phyloP scores from a whole-genome alignment of 2,329 filamentous ascomycete species.

The Venturia oleaginea region DNA sequence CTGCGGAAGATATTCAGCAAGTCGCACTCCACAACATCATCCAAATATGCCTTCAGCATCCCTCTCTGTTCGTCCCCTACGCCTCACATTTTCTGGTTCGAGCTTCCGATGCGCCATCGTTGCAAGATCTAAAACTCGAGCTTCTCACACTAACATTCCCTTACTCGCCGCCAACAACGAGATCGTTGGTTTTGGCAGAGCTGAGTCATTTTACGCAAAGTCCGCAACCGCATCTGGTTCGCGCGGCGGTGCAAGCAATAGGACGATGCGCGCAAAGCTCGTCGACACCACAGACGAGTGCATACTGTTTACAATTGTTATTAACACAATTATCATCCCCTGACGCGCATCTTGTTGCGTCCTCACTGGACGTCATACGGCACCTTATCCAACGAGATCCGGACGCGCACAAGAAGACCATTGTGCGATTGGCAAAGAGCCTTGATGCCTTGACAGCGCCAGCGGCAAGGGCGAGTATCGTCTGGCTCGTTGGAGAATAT shows the following conservation, averaged over 20 bases:
- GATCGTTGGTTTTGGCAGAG: conserved; percentile 83
- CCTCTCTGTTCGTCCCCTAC: conserved; percentile 77
- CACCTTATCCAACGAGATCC: conserved; percentile 93
- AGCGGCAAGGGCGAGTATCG: conserved; percentile 83
- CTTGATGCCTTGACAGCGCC: conserved; percentile 82
- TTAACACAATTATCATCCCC: conserved; percentile 80
- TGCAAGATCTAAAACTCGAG: conserved; percentile 90
- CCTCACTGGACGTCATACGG: conserved; percentile 87
- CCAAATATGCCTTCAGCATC: conserved; percentile 70
- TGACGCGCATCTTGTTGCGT: conserved; percentile 80
- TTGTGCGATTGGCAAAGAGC: conserved; percentile 75
- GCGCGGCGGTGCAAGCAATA: conserved; percentile 85
- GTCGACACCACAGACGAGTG: conserved; percentile 40
- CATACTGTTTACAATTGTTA: conserved; percentile 72
- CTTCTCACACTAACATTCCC: conserved; percentile 86
- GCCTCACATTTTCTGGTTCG: conserved; percentile 83
- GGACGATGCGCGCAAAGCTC: conserved; percentile 76
- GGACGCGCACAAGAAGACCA: conserved; percentile 65
- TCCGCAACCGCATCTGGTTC: conserved; percentile 66
- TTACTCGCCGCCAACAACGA: conserved; percentile 57
- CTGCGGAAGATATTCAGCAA: conserved; percentile 78
- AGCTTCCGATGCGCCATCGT: conserved; percentile 65
- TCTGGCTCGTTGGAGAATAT: conserved; percentile 96
- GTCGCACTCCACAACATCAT: conserved; percentile 91
- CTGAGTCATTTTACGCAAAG: conserved; percentile 83